Conservation (phyloP, 352 stramenopile genomes). For the Vaucheria bursata region DNA sequence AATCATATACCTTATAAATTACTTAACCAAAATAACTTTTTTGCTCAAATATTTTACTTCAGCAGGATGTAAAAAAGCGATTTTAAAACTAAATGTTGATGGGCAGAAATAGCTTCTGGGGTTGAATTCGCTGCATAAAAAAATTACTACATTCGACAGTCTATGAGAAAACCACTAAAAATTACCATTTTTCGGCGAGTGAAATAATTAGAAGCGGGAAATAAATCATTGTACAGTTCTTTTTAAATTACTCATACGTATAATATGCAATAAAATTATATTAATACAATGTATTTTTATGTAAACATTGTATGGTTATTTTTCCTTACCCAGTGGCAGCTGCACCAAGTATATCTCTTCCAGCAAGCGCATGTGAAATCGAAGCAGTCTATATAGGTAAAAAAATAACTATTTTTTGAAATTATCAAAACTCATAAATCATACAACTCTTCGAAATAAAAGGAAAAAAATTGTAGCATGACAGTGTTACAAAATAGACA, state of each 20-base stretch:
- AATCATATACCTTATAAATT: neutral
- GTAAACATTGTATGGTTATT: neutral
- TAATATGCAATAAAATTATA: neutral
- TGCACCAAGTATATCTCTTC: slow-evolving; percentile 74
- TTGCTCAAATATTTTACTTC: neutral
- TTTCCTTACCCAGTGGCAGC: slow-evolving; percentile 65
- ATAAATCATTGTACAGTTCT: neutral
- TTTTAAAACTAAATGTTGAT: neutral
- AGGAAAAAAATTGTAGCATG: neutral
- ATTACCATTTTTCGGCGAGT: neutral
- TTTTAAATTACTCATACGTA: neutral
- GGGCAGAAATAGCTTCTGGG: neutral
- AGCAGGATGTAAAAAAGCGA: neutral
- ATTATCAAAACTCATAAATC: neutral
- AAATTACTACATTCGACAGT: neutral
- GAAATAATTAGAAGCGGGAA: neutral
- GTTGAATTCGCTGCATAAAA: neutral
- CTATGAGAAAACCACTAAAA: neutral
- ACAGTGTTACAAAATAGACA: neutral
- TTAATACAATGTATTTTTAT: no score
- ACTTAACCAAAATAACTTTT: neutral
- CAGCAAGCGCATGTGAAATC: slow-evolving; percentile 45
- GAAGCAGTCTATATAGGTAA: slow-evolving; percentile 16
- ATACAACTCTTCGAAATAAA: neutral
- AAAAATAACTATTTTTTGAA: neutral